phyloP scores from a whole-genome alignment of 108 stramenopile genomes.

The Conticribra weissflogii region DNA sequence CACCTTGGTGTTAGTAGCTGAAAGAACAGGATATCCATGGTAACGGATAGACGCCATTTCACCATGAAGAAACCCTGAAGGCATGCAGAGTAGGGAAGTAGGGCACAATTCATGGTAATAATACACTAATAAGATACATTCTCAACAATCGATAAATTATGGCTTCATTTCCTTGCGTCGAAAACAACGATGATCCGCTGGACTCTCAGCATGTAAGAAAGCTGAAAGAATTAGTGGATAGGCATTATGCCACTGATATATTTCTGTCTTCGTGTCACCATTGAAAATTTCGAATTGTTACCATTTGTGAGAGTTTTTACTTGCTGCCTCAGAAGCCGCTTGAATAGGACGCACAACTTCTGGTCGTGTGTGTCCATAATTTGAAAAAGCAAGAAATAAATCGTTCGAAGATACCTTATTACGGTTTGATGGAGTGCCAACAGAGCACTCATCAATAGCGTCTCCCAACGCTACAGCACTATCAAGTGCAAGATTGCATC shows the following conservation, averaged over 20 bases:
- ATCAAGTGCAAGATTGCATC: conserved; percentile 35
- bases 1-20: no score
- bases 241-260: neutral
- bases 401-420: neutral
- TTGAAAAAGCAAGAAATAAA: conserved; percentile 3
- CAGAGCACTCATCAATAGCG: neutral
- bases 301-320: neutral
- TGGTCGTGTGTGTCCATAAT: conserved; percentile 16
- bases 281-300: neutral
- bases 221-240: neutral
- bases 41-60: no score
- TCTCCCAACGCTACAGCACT: conserved; percentile 21
- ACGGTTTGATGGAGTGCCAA: neutral
- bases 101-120: no score
- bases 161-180: no score
- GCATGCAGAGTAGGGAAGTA: no score
- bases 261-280: no score
- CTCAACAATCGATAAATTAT: no score
- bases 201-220: no score
- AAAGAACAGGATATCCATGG: no score
- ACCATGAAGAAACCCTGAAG: no score
- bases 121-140: no score
- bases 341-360: conserved; percentile 15
- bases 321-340: neutral
- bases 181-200: no score